Evolutionary conservation across 75 land plant genomes (phyloP), one percentile per base, ranked within the genome.

Genomic region (Larix kaempferi): DNA sequence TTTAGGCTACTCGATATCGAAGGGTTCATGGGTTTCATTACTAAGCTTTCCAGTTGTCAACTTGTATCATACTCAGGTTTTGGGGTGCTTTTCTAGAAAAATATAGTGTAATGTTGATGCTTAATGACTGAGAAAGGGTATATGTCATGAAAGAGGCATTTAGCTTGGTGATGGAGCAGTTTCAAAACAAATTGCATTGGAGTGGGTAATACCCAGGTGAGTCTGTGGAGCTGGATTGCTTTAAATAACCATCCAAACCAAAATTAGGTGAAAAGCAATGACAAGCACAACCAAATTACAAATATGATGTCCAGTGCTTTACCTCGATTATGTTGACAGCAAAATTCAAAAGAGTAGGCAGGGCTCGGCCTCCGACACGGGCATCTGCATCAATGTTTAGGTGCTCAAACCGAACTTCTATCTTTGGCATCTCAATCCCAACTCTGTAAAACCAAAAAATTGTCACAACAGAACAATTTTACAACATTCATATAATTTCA

Each of bases 341-440:
- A 77, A 83, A 86, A 69, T 94, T 92, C 15, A 77, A 17, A 55
- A 92, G 67, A 0, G 93, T 83, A 27, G 98, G 93, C 75, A 90
- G 57, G 27, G 89, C 89, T 76, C 98, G 78, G 77, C 81, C 83
- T 26, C 98, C 95, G 10, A 85, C 82, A 77, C 82, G 74, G 27
- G 80, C 87, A 65, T 90, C 87, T 15, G 88, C 88, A 19, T 84
- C 83, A 16, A 92, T 56, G 12, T 57, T 89, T 49, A 94, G 65
- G 78, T 92, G 76, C 87, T 94, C 88, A 56, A 79, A 92, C 64
- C 93, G 74, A 14, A 95, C 95, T 69, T 95, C 95, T 21, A 92
- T 86, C 0, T 83, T 91, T 3, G 98, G 98, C 67, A 84, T 54
- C 27, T 85, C 90, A 60, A 95, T 87, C 5, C 93, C 93, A 77